Evolutionary conservation across 805 yeast species (phyloP).

Genomic region (Suhomyces canberraensis): DNA sequence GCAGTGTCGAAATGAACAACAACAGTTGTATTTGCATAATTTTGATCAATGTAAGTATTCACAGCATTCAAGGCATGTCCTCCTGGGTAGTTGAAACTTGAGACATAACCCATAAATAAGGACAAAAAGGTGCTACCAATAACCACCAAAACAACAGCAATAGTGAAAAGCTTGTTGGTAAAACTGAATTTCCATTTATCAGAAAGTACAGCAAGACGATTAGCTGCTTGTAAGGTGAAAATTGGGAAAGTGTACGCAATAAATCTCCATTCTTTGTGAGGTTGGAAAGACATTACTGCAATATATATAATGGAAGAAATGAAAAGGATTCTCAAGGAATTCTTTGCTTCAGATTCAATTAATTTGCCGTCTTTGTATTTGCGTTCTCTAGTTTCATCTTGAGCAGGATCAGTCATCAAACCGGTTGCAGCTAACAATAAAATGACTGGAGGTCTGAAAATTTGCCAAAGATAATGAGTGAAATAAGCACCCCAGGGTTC

Average conservation of each 20-base stretch:
- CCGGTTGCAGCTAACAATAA: conserved; percentile 38
- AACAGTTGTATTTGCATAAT: conserved; percentile 18
- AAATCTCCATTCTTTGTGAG: conserved; percentile 95
- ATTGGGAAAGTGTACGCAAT: conserved; percentile 74
- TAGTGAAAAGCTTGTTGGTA: conserved; percentile 25
- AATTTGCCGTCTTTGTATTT: not conserved
- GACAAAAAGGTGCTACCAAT: conserved; percentile 39
- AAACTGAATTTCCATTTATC: conserved; percentile 15
- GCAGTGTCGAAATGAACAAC: conserved; percentile 74
- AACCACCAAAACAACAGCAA: conserved; percentile 21
- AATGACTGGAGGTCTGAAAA: conserved; percentile 44
- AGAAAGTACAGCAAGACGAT: conserved; percentile 45
- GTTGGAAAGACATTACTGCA: conserved; percentile 68
- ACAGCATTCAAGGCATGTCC: conserved; percentile 64
- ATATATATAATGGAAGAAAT: conserved; percentile 55
- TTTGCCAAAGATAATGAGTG: conserved; percentile 39
- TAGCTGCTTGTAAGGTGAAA: conserved; percentile 60
- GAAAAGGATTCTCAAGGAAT: conserved; percentile 44
- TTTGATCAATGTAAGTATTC: conserved; percentile 39
- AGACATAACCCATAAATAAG: conserved; percentile 52
- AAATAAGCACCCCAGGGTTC: conserved; percentile 76
- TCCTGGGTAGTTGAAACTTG: conserved; percentile 85
- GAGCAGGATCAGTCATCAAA: conserved; percentile 43
- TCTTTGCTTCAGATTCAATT: conserved; percentile 19
- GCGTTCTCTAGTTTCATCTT: conserved; percentile 13